These are phyloP conservation scores for Avena insularis DNA, from an alignment of 176 grass and related monocot species.

Conservation along the genomic window DNA sequence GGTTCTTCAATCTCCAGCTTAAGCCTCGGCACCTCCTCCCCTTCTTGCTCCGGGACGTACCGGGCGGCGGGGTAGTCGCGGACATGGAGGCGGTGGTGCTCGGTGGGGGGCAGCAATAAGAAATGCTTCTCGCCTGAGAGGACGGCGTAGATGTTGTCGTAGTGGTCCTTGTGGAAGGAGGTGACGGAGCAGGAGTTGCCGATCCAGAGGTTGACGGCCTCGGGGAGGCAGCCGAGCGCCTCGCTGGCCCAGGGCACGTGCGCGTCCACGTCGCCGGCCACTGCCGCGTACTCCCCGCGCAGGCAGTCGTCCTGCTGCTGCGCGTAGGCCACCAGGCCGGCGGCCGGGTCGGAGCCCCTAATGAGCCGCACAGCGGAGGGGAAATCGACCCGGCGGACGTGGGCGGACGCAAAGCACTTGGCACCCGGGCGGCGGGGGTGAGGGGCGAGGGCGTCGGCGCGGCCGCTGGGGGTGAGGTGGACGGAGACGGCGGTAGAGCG, in stretches of 20 bases:
- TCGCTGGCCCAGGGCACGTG: constrained; percentile 93
- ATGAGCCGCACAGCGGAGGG: constrained; percentile 58
- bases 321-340: constrained; percentile 70
- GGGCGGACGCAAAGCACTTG: constrained; percentile 79
- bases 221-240: constrained; percentile 77
- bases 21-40: constrained; percentile 43
- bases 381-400: constrained; percentile 68
- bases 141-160: constrained; percentile 92
- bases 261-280: constrained; percentile 78
- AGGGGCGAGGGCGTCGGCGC: constrained; percentile 72
- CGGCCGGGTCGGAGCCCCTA: constrained; percentile 42
- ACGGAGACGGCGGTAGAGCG: constrained; percentile 66
- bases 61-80: constrained; percentile 67
- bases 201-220: constrained; percentile 95
- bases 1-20: constrained; percentile 72
- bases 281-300: constrained; percentile 69
- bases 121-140: constrained; percentile 93
- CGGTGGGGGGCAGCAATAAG: constrained; percentile 77
- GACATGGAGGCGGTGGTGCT: constrained; percentile 88
- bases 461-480: constrained; percentile 87
- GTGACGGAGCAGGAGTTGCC: constrained; percentile 74
- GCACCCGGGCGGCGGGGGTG: constrained; percentile 26
- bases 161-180: constrained; percentile 97
- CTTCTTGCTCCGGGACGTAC: constrained; percentile 50
- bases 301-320: constrained; percentile 98